Percentiles rank a stretch among this genome's conserved stretches.
These are phyloP conservation scores for Suhomyces panamericanus DNA, from an alignment of 1,139 yeast species.

Conservation along the genomic window DNA sequence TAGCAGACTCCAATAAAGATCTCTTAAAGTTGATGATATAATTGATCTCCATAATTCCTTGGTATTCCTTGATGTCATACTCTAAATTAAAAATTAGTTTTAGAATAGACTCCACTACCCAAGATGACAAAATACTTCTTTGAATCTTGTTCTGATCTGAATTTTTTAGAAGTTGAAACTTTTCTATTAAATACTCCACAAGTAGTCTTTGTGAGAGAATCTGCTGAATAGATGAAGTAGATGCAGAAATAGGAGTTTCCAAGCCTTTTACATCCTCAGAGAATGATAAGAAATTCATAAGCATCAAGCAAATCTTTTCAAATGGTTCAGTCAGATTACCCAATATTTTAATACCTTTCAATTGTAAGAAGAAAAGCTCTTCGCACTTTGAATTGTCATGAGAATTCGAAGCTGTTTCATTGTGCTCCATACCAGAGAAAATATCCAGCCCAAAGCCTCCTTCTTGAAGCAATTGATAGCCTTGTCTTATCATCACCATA, in stretches of 20 bases:
- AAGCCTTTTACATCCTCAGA: background rate
- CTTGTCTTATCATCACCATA: slow-evolving; percentile 61
- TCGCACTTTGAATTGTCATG: background rate
- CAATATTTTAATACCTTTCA: slow-evolving; percentile 60
- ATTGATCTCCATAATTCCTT: background rate
- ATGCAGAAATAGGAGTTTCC: background rate
- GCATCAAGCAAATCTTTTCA: slow-evolving; percentile 66
- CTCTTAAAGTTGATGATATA: slow-evolving; percentile 1
- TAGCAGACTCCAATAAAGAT: slow-evolving; percentile 18
- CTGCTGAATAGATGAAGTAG: background rate
- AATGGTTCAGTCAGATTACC: slow-evolving; percentile 69
- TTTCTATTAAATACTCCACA: slow-evolving; percentile 55
- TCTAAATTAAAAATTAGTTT: slow-evolving; percentile 28
- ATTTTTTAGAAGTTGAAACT: slow-evolving; percentile 43
- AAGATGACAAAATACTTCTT: slow-evolving; percentile 64
- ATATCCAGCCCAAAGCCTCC: slow-evolving; percentile 42
- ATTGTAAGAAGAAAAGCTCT: slow-evolving; percentile 28
- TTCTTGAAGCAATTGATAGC: slow-evolving; percentile 51
- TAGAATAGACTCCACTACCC: slow-evolving; percentile 70
- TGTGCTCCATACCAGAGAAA: slow-evolving; percentile 2
- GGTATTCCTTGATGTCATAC: slow-evolving; percentile 14
- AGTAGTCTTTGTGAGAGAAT: slow-evolving; percentile 37
- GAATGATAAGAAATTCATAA: slow-evolving; percentile 45
- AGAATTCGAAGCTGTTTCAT: background rate
- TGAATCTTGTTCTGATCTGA: slow-evolving; percentile 49